A percentile compares a stretch with the other conserved stretches of the same genome.
Evolutionary conservation across 495 filamentous ascomycete genomes (phyloP).

Genomic region (Aspergillus nanangensis): DNA sequence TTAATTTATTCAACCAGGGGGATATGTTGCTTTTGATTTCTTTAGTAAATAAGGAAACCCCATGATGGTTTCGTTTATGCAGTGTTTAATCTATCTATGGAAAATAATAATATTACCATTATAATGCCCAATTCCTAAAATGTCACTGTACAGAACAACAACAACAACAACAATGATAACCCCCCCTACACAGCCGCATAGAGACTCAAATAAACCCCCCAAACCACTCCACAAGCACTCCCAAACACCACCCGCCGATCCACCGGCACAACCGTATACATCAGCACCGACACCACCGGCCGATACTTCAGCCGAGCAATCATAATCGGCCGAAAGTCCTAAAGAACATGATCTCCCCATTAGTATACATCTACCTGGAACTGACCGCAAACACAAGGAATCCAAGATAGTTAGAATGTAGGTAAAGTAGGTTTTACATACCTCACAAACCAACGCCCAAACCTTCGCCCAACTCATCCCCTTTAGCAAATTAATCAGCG

Average conservation of each 20-base stretch:
- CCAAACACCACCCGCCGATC: conserved; percentile 73
- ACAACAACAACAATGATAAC: conserved; percentile 3
- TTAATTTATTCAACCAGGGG: too few relatives aligned
- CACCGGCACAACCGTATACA: conserved; percentile 76
- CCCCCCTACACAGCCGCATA: conserved; percentile 50
- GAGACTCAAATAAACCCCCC: conserved; percentile 85
- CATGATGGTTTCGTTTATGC: too few relatives aligned
- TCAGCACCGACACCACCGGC: conserved; percentile 73
- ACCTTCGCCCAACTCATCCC: conserved; percentile 23
- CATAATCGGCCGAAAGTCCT: conserved; percentile 68
- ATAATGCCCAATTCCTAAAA: too few relatives aligned
- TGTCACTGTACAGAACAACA: conserved; percentile 4
- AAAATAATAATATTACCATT: too few relatives aligned
- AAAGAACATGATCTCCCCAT: too few relatives aligned
- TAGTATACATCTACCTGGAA: conserved; percentile 1
- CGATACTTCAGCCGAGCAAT: conserved; percentile 76
- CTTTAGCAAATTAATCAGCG: conserved; percentile 50
- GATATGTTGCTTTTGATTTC: too few relatives aligned
- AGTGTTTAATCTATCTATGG: too few relatives aligned
- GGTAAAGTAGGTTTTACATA: conserved; percentile 18
- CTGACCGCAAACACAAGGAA: background rate
- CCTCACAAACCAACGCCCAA: conserved; percentile 33
- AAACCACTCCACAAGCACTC: conserved; percentile 73
- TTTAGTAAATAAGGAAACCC: too few relatives aligned
- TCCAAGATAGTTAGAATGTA: conserved; percentile 1